Evolutionary conservation across 441 rosid genomes (phyloP).

Genomic region (Euphorbia corollata): DNA sequence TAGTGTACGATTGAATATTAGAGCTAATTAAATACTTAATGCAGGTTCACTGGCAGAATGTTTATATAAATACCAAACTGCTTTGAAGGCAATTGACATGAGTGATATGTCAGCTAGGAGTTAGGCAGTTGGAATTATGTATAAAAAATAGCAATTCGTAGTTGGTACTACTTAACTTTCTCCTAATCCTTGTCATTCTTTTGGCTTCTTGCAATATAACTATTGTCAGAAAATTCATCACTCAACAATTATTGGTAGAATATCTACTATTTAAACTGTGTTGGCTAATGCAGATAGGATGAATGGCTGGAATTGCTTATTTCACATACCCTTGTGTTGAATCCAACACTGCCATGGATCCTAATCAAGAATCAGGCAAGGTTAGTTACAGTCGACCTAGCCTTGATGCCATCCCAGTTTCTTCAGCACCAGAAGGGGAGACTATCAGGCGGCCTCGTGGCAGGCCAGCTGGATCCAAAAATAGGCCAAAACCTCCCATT

Average conservation of each 20-base stretch:
- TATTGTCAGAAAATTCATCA: conserved; percentile 37
- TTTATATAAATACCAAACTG: conserved; percentile 27
- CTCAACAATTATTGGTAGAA: conserved; percentile 39
- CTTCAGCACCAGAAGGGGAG: conserved; percentile 50
- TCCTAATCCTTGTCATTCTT: conserved; percentile 78
- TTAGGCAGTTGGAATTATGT: conserved; percentile 40
- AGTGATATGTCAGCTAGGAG: conserved; percentile 45
- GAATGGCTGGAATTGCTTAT: conserved; percentile 39
- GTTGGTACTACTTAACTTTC: conserved; percentile 69
- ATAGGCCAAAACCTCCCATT: conserved; percentile 81
- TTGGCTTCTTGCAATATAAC: conserved; percentile 44
- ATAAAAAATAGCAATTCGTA: conserved; percentile 21
- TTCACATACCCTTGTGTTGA: conserved; percentile 33
- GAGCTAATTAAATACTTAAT: background rate
- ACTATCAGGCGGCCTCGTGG: conserved; percentile 72
- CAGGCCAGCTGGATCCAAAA: conserved; percentile 91
- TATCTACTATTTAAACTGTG: conserved; percentile 52
- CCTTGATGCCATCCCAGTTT: conserved; percentile 31
- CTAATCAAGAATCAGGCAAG: conserved; percentile 46
- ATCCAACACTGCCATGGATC: conserved; percentile 37
- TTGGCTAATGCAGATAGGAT: background rate
- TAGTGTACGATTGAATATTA: background rate
- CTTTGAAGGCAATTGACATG: conserved; percentile 57
- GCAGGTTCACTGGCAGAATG: background rate
- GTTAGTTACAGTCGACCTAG: conserved; percentile 16